These are phyloP conservation scores for Spinellus fusiger DNA, from an alignment of 192 early-diverging fungal genomes.

Conservation along the genomic window DNA sequence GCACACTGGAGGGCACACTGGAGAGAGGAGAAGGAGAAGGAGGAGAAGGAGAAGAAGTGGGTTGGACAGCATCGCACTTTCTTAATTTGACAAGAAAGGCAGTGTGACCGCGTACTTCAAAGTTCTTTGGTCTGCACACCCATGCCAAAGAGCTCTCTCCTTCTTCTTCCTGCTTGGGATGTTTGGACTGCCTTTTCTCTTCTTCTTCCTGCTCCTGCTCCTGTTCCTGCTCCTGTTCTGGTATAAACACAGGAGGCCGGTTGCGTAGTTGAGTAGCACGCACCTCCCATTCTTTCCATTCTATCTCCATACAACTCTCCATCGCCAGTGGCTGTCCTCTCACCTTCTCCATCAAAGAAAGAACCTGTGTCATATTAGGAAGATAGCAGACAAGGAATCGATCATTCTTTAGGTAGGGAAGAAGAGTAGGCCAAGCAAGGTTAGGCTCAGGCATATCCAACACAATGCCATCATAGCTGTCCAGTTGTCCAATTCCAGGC, in stretches of 20 bases:
- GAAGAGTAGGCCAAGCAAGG: conserved; percentile 22
- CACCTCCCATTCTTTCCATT: conserved; percentile 50
- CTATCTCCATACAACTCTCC: conserved; percentile 40
- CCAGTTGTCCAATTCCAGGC: background rate
- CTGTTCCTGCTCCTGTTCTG: background rate
- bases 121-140: conserved; percentile 40
- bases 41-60: too few relatives aligned
- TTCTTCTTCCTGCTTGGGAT: background rate
- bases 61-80: conserved; percentile 23
- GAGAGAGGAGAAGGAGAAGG: too few relatives aligned
- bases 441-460: conserved; percentile 46
- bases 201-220: background rate
- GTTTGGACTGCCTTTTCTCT: background rate
- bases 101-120: conserved; percentile 34
- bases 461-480: conserved; percentile 39
- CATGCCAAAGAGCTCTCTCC: conserved; percentile 27
- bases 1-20: too few relatives aligned
- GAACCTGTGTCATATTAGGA: conserved; percentile 52
- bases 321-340: conserved; percentile 21
- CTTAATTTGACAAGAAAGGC: conserved; percentile 41
- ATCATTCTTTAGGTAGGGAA: conserved; percentile 40
- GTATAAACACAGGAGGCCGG: too few relatives aligned
- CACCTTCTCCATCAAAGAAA: conserved; percentile 38
- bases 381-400: conserved; percentile 49
- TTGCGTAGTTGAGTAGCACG: conserved; percentile 41